A percentile compares a stretch with the other conserved stretches of the same genome.
These are phyloP conservation scores for Tulasnella sp. DNA, from an alignment of 768 basidiomycete genomes.

Conservation along the genomic window DNA sequence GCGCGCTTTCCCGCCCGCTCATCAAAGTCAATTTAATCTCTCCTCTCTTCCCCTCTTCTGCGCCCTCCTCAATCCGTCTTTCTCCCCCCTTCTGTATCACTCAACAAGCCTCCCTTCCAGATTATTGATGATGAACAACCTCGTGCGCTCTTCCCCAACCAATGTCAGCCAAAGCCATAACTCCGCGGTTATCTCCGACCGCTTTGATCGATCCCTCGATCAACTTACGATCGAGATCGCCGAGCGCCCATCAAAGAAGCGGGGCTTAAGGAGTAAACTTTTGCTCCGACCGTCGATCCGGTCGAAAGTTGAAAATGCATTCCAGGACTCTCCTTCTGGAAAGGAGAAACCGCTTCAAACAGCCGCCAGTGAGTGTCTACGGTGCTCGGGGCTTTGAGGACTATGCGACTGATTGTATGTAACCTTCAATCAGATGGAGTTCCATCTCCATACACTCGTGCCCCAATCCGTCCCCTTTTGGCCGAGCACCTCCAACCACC, in stretches of 20 bases:
- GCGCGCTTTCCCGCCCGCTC: neutral
- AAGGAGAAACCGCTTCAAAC: neutral
- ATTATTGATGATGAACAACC: neutral
- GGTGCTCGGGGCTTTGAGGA: neutral
- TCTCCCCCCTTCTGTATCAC: neutral
- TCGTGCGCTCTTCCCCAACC: neutral
- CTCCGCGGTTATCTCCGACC: neutral
- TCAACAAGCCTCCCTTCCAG: neutral
- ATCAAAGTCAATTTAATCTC: neutral
- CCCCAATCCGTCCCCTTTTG: neutral
- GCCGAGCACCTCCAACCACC: neutral
- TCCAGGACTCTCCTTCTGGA: neutral
- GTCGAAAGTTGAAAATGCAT: neutral
- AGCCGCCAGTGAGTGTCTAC: neutral
- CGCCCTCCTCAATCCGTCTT: neutral
- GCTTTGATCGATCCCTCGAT: neutral
- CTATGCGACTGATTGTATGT: neutral
- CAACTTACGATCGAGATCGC: neutral
- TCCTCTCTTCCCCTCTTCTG: neutral
- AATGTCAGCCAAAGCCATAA: neutral
- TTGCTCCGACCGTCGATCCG: neutral
- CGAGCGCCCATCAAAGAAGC: constrained; percentile 7
- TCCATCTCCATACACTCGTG: neutral
- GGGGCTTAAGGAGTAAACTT: neutral
- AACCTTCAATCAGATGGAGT: neutral